Evolutionary conservation across 371 early-diverging fungal species (phyloP).

Genomic region (Actinomucor elegans): DNA sequence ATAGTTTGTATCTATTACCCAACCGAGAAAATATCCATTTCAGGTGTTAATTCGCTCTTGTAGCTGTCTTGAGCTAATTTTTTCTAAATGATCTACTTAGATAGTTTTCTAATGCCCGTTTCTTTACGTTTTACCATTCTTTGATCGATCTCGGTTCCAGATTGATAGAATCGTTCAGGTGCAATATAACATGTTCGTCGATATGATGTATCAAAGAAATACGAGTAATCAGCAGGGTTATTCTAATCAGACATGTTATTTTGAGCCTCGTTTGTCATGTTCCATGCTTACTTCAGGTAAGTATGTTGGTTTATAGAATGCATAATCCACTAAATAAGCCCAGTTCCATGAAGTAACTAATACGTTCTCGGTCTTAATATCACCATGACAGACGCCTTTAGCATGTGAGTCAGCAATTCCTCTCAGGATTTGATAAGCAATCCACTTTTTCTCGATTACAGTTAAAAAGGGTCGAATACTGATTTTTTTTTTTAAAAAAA

Average conservation of each 20-base stretch:
- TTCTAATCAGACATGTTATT: too few relatives aligned
- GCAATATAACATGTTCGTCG: conserved; percentile 93
- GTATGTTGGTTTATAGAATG: conserved; percentile 87
- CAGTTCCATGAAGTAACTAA: conserved; percentile 93
- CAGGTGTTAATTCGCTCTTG: conserved; percentile 61
- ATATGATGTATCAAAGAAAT: conserved; percentile 89
- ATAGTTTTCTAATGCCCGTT: too few relatives aligned
- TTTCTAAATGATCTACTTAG: conserved; percentile 18
- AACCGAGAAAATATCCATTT: conserved; percentile 94
- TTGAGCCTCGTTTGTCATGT: not conserved
- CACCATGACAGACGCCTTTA: conserved; percentile 39
- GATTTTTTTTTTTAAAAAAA: not conserved
- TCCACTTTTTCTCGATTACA: conserved; percentile 88
- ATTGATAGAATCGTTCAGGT: conserved; percentile 90
- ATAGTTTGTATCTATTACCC: too few relatives aligned
- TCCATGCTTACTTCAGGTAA: conserved; percentile 73
- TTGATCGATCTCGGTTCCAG: conserved; percentile 65
- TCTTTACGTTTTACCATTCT: conserved; percentile 39
- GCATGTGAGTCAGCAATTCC: conserved; percentile 81
- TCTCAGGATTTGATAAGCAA: conserved; percentile 83
- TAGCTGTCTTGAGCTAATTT: conserved; percentile 34
- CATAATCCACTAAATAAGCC: conserved; percentile 88
- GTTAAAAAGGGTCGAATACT: conserved; percentile 93
- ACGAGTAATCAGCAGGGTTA: conserved; percentile 93
- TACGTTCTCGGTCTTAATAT: conserved; percentile 41